These are phyloP conservation scores for Coniochaeta hoffmannii DNA, from an alignment of 2,329 filamentous ascomycete species.

Conservation along the genomic window DNA sequence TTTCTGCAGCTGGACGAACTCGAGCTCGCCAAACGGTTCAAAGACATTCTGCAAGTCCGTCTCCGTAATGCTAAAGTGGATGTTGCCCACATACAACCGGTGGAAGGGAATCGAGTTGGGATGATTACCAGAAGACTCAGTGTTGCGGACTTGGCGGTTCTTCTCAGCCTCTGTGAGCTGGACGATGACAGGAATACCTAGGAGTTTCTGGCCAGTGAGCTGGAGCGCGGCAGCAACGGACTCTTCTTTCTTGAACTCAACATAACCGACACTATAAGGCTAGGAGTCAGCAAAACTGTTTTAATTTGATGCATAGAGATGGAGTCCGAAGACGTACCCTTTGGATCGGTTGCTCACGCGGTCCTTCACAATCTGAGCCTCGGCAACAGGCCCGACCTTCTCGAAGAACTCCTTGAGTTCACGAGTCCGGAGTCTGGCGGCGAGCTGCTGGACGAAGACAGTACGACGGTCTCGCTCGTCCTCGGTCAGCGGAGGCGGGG, in stretches of 20 bases:
- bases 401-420: conserved; percentile 95
- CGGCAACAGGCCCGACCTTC: conserved; percentile 87
- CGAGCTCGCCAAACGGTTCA: conserved; percentile 93
- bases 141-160: conserved; percentile 88
- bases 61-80: conserved; percentile 98
- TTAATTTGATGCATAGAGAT: not conserved
- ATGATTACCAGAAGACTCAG: conserved; percentile 60
- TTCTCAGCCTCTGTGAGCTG: conserved; percentile 99
- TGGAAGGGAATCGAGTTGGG: conserved; percentile 90
- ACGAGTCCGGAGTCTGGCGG: conserved; percentile 83
- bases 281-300: conserved; percentile 26
- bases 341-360: conserved; percentile 94
- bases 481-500: conserved; percentile 66
- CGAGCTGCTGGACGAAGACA: conserved; percentile 97
- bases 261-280: conserved; percentile 78
- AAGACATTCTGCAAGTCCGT: conserved; percentile 93
- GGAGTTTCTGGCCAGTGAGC: conserved; percentile 95
- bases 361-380: conserved; percentile 98
- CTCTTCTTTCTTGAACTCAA: conserved; percentile 96
- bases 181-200: conserved; percentile 97
- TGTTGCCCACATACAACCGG: conserved; percentile 96
- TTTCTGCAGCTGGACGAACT: conserved; percentile 96
- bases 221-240: conserved; percentile 89
- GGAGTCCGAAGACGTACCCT: conserved; percentile 55
- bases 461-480: conserved; percentile 96